Base-by-base conservation (phyloP, 257 asterid genomes). In the Gentiana macrophylla region DNA sequence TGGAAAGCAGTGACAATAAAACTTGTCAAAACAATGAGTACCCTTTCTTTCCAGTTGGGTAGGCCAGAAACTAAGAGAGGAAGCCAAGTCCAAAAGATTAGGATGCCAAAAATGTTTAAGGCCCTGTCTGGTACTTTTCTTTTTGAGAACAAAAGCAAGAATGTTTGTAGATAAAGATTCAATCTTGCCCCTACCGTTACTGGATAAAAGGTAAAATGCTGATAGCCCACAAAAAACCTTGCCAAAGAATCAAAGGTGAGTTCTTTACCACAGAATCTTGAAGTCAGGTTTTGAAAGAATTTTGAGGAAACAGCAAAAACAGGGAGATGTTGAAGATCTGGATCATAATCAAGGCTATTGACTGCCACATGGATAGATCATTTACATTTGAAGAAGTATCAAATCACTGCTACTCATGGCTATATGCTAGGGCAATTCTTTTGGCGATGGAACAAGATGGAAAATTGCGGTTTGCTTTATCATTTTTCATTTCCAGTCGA, bases 311-410 rank as follows among this genome's bases (percentile, higher is more conserved):
- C 91, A 0, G 97, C 97, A 1, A 90, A 72, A 15, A 90, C 51
- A 4, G 96, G 97, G 51, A 90, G 49, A 72, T 90, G 97, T 67
- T 90, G 96, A n/a, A 90, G 89, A 58, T 90, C 97, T 1, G 97
- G 97, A 34, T 90, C 97, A 47, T 90, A 63, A 62, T 89, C 96
- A 15, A 90, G 80, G 68, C 94, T 86, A 49, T 90, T 86, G 57
- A 94, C 82, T 0, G 95, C 72, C 0, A 82, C 61, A 37, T 89
- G 97, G n/a, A n/a, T n/a, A n/a, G n/a, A n/a, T n/a, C n/a, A n/a
- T n/a, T n/a, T n/a, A n/a, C n/a, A n/a, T n/a, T n/a, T n/a, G n/a
- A n/a, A n/a, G n/a, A n/a, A n/a, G n/a, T n/a, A n/a, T n/a, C n/a
- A n/a, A n/a, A n/a, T n/a, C n/a, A n/a, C n/a, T n/a, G n/a, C n/a